Evolutionary conservation across 768 basidiomycete genomes (phyloP).

Genomic region (Podaxis carcinomalis): DNA sequence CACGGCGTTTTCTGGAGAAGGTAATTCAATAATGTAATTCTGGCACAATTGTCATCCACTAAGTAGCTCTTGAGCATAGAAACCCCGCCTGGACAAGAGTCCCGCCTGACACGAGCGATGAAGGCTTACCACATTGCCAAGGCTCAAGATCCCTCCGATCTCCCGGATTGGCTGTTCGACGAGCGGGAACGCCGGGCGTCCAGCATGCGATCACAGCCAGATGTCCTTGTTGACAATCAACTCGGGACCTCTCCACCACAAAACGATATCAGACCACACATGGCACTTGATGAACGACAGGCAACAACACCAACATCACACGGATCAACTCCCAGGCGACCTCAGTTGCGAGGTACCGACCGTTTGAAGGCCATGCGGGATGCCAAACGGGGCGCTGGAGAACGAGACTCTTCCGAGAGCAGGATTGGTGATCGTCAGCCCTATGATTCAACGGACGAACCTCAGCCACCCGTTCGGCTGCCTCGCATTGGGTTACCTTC

Average conservation of each 20-base stretch:
- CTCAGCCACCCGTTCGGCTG: slow-evolving; percentile 11
- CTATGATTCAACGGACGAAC: not conserved
- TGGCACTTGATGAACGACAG: not conserved
- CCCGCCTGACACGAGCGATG: slow-evolving; percentile 59
- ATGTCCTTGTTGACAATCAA: slow-evolving; percentile 14
- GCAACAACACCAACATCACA: not conserved
- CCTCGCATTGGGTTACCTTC: slow-evolving; percentile 31
- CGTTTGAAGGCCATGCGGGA: slow-evolving; percentile 49
- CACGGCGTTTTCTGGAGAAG: slow-evolving; percentile 38
- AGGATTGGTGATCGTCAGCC: not conserved
- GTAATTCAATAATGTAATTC: slow-evolving; percentile 21
- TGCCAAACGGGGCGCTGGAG: slow-evolving; percentile 33
- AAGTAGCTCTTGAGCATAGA: slow-evolving; percentile 22
- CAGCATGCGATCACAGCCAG: slow-evolving; percentile 14
- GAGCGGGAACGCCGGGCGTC: slow-evolving; percentile 44
- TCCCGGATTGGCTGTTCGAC: slow-evolving; percentile 65
- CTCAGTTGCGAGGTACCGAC: slow-evolving; percentile 27
- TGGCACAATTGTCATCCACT: not conserved
- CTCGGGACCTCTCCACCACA: not conserved
- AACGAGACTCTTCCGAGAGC: not conserved
- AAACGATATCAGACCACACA: not conserved
- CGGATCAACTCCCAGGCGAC: not conserved
- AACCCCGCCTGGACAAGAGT: slow-evolving; percentile 52
- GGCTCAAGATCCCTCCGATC: slow-evolving; percentile 50
- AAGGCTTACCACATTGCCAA: slow-evolving; percentile 64